phyloP scores from a whole-genome alignment of 257 asterid genomes.

The Solanum pennellii region DNA sequence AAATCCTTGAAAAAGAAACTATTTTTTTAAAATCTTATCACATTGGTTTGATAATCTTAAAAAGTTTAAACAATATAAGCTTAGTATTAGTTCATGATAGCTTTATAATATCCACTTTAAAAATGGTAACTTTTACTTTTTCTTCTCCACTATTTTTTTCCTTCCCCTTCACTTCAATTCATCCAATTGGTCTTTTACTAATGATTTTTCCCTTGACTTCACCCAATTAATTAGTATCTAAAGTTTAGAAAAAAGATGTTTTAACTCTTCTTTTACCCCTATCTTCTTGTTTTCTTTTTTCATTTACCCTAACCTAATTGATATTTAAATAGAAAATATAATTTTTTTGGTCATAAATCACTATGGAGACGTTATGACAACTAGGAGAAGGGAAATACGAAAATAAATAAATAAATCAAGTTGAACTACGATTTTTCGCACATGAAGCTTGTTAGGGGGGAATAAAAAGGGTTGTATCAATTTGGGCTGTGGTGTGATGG shows the following conservation, averaged over 20 bases:
- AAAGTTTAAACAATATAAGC: no score
- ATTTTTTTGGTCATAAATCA: background rate
- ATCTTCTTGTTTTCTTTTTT: background rate
- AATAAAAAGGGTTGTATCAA: background rate
- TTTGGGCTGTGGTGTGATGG: background rate
- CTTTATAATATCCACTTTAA: background rate
- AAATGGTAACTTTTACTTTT: background rate
- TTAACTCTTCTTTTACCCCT: background rate
- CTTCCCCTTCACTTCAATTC: background rate
- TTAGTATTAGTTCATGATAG: background rate
- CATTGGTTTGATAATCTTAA: background rate
- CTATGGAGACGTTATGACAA: background rate
- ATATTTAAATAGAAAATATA: background rate
- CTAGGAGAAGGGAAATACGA: background rate
- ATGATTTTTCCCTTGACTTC: background rate
- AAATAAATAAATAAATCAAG: background rate
- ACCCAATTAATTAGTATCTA: background rate
- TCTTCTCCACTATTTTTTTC: background rate
- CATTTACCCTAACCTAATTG: background rate
- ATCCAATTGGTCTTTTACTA: background rate
- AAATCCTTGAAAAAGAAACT: no score
- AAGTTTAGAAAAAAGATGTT: background rate
- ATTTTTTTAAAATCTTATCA: background rate
- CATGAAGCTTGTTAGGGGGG: background rate
- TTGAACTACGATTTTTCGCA: background rate